Conservation (phyloP, 306 rosid species). For the Herpetospermum pedunculosum region DNA sequence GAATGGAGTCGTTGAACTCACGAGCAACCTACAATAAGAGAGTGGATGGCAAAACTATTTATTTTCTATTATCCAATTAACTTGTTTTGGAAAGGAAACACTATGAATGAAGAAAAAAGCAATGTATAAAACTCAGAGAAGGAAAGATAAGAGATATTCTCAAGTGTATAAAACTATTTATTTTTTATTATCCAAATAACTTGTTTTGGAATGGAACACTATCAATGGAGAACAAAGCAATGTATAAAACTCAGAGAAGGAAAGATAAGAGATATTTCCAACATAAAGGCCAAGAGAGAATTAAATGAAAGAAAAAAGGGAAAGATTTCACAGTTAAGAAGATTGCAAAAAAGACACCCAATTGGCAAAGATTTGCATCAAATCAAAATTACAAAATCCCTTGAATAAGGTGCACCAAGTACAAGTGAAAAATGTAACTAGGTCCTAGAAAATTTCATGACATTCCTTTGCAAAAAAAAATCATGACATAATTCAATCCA, state of each 20-base stretch:
- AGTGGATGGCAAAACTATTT: not conserved
- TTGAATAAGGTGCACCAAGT: not conserved
- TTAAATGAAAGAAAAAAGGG: not conserved
- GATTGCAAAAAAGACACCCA: not conserved
- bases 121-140: not conserved
- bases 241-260: not conserved
- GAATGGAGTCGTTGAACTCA: slow-evolving; percentile 28
- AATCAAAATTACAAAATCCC: not conserved
- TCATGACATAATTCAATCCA: not conserved
- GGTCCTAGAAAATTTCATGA: not conserved
- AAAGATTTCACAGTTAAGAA: not conserved
- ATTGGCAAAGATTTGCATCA: not conserved
- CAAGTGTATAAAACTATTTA: not conserved
- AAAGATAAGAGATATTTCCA: not conserved
- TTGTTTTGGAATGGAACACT: not conserved
- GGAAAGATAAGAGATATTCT: not conserved
- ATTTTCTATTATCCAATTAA: not conserved
- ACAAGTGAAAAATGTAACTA: not conserved
- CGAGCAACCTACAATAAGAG: slow-evolving; percentile 35
- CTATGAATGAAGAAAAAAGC: not conserved
- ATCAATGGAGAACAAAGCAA: not conserved
- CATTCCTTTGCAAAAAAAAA: not conserved
- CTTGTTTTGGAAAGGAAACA: not conserved
- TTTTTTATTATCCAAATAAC: not conserved
- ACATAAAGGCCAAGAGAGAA: not conserved